Evolutionary conservation across 2,329 filamentous ascomycete genomes (phyloP).

Genomic region (Cladosporium velox): DNA sequence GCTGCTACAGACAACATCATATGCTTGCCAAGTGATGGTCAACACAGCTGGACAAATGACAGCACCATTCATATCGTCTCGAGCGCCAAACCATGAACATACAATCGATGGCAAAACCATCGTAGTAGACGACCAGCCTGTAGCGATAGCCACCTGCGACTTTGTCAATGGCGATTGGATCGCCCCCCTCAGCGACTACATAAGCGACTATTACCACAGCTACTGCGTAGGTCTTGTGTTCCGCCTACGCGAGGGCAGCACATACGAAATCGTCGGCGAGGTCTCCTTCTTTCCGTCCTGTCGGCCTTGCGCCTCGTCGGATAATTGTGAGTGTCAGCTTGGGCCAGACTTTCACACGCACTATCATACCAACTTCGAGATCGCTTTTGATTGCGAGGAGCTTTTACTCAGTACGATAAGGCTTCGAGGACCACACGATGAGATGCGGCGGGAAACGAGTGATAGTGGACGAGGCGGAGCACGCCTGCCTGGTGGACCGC

Average conservation of each 20-base stretch:
- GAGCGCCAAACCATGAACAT: neutral
- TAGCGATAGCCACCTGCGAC: neutral
- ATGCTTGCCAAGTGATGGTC: neutral
- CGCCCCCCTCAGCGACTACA: neutral
- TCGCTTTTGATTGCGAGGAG: neutral
- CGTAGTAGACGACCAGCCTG: neutral
- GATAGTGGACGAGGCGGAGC: neutral
- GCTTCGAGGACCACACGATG: neutral
- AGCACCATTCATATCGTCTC: neutral
- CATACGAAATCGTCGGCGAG: neutral
- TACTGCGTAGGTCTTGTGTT: neutral
- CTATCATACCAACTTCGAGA: neutral
- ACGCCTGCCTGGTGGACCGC: neutral
- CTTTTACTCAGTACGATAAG: neutral
- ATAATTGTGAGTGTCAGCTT: neutral
- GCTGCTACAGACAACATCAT: neutral
- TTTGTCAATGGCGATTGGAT: slow-evolving; percentile 3
- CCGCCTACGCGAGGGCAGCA: neutral
- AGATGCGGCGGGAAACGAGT: neutral
- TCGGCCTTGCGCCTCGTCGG: neutral
- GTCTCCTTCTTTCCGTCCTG: neutral
- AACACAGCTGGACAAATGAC: neutral
- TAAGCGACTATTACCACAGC: neutral
- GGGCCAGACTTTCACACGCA: neutral
- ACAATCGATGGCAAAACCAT: neutral